Evolutionary conservation across 2,329 filamentous ascomycete species (phyloP).

Genomic region (Trichophyton equinum): DNA sequence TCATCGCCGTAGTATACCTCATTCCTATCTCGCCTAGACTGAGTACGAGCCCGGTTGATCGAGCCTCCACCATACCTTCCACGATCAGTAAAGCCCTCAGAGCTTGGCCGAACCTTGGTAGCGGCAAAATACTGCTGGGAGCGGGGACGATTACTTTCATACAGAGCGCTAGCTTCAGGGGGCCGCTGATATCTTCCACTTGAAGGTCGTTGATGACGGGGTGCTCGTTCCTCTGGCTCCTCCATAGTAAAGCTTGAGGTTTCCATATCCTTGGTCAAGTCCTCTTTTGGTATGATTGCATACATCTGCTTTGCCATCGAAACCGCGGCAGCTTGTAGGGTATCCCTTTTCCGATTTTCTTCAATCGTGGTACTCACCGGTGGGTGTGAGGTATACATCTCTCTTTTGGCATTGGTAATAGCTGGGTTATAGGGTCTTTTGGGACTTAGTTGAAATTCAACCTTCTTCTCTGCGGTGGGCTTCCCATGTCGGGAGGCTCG

Average conservation of each 20-base stretch:
- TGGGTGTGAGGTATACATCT: slow-evolving; percentile 64
- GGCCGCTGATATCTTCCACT: not conserved
- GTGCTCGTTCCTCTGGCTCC: not conserved
- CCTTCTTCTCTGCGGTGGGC: slow-evolving; percentile 17
- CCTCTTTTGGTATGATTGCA: slow-evolving; percentile 46
- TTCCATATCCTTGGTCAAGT: slow-evolving; percentile 32
- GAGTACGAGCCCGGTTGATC: slow-evolving; percentile 51
- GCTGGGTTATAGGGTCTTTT: slow-evolving; percentile 50
- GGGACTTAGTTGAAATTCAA: slow-evolving; percentile 37
- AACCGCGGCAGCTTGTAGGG: slow-evolving; percentile 63
- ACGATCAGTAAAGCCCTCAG: slow-evolving; percentile 50
- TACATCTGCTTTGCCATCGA: slow-evolving; percentile 81
- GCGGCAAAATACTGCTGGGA: slow-evolving; percentile 13
- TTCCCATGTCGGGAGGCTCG: slow-evolving; percentile 18
- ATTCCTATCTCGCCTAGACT: slow-evolving; percentile 56
- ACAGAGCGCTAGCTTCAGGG: not conserved
- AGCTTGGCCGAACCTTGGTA: slow-evolving; percentile 44
- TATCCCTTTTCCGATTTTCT: slow-evolving; percentile 55
- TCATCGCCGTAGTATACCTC: slow-evolving; percentile 50
- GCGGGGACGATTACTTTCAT: not conserved
- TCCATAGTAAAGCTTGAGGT: slow-evolving; percentile 18
- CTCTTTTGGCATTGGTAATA: slow-evolving; percentile 52
- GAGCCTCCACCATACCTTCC: slow-evolving; percentile 46
- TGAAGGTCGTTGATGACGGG: not conserved
- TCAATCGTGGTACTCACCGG: slow-evolving; percentile 59